Conservation (phyloP, 139 green algal genomes). For the Picochlorum sp. region DNA sequence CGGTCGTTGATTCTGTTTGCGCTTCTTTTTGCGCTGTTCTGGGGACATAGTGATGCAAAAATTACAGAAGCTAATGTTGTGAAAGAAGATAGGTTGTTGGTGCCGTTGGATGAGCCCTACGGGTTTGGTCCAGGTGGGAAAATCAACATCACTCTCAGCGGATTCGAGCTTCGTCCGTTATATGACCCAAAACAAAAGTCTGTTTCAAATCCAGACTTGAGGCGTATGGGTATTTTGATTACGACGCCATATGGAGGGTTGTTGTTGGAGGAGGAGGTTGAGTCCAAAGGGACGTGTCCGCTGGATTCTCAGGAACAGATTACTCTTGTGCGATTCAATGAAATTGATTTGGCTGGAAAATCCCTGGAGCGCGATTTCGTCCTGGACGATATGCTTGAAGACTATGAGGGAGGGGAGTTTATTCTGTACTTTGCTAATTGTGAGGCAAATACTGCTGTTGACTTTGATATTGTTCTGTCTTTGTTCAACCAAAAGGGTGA, state of each 20-base stretch:
- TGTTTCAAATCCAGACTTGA: constrained; percentile 15
- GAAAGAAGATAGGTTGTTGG: constrained; percentile 44
- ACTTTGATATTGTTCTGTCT: constrained; percentile 54
- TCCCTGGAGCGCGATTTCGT: constrained; percentile 9
- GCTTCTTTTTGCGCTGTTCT: constrained; percentile 1
- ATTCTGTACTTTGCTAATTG: constrained; percentile 90
- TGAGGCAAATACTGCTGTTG: constrained; percentile 54
- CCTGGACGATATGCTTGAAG: constrained; percentile 23
- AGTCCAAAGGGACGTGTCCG: constrained; percentile 35
- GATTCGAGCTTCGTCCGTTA: constrained; percentile 29
- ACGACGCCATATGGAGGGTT: constrained; percentile 45
- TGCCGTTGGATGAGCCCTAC: constrained; percentile 56
- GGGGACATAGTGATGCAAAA: neutral
- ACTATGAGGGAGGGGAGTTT: constrained; percentile 50
- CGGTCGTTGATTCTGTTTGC: neutral
- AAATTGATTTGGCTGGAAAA: constrained; percentile 22
- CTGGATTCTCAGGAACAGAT: constrained; percentile 44
- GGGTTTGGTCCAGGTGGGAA: constrained; percentile 44
- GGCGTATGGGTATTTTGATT: constrained; percentile 54
- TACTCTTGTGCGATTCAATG: constrained; percentile 49
- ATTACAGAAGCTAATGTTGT: constrained; percentile 21
- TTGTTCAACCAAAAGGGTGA: constrained; percentile 74
- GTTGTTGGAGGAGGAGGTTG: constrained; percentile 46
- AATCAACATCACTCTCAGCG: constrained; percentile 41
- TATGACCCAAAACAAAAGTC: constrained; percentile 10